Conservation (phyloP, 139 green algal genomes). For the Monoraphidium neglectum region DNA sequence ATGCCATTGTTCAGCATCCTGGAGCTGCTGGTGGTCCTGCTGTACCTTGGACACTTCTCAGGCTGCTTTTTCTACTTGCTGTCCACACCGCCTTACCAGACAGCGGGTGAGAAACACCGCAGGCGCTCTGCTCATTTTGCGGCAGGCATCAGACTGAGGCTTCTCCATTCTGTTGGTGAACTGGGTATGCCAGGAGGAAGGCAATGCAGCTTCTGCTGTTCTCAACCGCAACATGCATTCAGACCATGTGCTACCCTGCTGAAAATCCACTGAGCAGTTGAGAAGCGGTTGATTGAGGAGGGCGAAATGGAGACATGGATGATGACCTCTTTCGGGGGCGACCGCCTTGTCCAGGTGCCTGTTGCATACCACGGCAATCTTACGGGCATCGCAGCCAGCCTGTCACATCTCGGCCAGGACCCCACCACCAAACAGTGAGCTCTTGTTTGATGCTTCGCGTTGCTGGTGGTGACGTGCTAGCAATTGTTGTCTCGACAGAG, state of each 20-base stretch:
- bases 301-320: slow-evolving; percentile 50
- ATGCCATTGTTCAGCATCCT: slow-evolving; percentile 41
- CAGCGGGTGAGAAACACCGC: neutral
- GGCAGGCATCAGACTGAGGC: too few species aligned
- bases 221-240: neutral
- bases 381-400: too few species aligned
- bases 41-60: slow-evolving; percentile 51
- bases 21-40: slow-evolving; percentile 53
- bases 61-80: slow-evolving; percentile 67
- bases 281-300: slow-evolving; percentile 26
- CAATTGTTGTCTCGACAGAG: too few species aligned
- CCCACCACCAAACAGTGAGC: neutral
- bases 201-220: too few species aligned
- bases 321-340: slow-evolving; percentile 44
- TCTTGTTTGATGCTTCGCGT: neutral
- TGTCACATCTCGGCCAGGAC: too few species aligned
- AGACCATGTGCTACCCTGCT: too few species aligned
- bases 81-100: slow-evolving; percentile 39
- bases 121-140: too few species aligned
- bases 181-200: too few species aligned
- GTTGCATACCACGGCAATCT: neutral
- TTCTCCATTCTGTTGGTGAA: too few species aligned
- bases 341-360: slow-evolving; percentile 27
- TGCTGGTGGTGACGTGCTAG: neutral
- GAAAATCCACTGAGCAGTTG: slow-evolving; percentile 6